Percentiles rank a stretch among this genome's conserved stretches.
Evolutionary conservation across 495 filamentous ascomycete genomes (phyloP).

Genomic region (Penicillium tannophilum): DNA sequence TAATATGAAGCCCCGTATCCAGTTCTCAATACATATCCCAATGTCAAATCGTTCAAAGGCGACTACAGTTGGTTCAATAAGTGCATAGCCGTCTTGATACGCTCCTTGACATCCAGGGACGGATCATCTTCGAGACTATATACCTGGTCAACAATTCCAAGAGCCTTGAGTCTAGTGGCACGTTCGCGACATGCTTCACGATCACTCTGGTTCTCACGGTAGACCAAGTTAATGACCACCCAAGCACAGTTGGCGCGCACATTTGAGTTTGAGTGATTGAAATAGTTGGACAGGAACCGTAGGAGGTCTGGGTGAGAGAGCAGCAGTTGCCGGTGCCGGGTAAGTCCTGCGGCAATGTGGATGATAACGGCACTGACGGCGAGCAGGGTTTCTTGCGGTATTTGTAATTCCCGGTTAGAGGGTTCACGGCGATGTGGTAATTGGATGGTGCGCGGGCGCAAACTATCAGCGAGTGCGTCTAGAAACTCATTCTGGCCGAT

Average conservation of each 20-base stretch:
- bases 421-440: slow-evolving; percentile 42
- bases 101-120: slow-evolving; percentile 82
- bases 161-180: slow-evolving; percentile 63
- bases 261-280: slow-evolving; percentile 66
- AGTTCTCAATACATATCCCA: neutral
- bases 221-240: slow-evolving; percentile 81
- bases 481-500: slow-evolving; percentile 78
- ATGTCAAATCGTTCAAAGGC: neutral
- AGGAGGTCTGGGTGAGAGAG: slow-evolving; percentile 62
- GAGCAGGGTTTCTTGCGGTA: slow-evolving; percentile 73
- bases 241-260: slow-evolving; percentile 77
- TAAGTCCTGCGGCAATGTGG: slow-evolving; percentile 79
- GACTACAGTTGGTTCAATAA: slow-evolving; percentile 51
- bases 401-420: slow-evolving; percentile 31
- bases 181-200: slow-evolving; percentile 60
- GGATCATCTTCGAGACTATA: slow-evolving; percentile 66
- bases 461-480: slow-evolving; percentile 71
- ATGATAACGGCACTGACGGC: slow-evolving; percentile 76
- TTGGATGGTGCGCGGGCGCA: slow-evolving; percentile 56
- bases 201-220: slow-evolving; percentile 73
- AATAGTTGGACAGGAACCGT: slow-evolving; percentile 53
- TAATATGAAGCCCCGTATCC: slow-evolving; percentile 4
- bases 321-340: slow-evolving; percentile 76
- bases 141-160: slow-evolving; percentile 72
- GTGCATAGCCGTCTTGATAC: slow-evolving; percentile 75